These are phyloP conservation scores for Endocarpon pusillum DNA, from an alignment of 495 filamentous ascomycete species.

Conservation along the genomic window DNA sequence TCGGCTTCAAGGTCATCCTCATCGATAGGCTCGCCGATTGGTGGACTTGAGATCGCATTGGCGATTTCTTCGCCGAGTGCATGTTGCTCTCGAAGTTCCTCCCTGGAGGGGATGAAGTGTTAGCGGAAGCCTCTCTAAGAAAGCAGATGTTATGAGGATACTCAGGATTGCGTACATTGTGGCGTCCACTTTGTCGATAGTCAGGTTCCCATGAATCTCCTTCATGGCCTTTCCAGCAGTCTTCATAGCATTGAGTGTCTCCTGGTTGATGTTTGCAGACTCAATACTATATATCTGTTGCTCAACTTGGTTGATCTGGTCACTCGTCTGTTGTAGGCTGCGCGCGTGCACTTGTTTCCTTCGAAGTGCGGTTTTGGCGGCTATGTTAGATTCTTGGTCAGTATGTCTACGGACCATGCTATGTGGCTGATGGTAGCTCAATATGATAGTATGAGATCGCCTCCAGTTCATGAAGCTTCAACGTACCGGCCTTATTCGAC, in stretches of 20 bases:
- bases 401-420: background rate
- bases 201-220: constrained; percentile 76
- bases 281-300: constrained; percentile 95
- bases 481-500: constrained; percentile 78
- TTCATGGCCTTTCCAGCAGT: constrained; percentile 76
- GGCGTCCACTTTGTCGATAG: constrained; percentile 80
- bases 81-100: constrained; percentile 83
- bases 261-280: constrained; percentile 94
- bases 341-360: constrained; percentile 89
- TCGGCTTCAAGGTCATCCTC: constrained; percentile 72
- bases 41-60: constrained; percentile 56
- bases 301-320: constrained; percentile 81
- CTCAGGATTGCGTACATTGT: constrained; percentile 69
- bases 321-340: constrained; percentile 72
- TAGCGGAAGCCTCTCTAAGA: background rate
- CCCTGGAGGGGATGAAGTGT: constrained; percentile 35
- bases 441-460: too few species aligned
- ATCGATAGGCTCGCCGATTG: constrained; percentile 58
- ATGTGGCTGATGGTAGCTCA: background rate
- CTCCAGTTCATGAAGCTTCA: background rate
- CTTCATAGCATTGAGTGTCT: constrained; percentile 91
- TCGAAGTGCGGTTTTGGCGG: constrained; percentile 76
- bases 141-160: background rate
- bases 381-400: constrained; percentile 28
- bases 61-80: constrained; percentile 83